Evolutionary conservation across 495 filamentous ascomycete species (phyloP).

Genomic region (Neurospora pannonica): DNA sequence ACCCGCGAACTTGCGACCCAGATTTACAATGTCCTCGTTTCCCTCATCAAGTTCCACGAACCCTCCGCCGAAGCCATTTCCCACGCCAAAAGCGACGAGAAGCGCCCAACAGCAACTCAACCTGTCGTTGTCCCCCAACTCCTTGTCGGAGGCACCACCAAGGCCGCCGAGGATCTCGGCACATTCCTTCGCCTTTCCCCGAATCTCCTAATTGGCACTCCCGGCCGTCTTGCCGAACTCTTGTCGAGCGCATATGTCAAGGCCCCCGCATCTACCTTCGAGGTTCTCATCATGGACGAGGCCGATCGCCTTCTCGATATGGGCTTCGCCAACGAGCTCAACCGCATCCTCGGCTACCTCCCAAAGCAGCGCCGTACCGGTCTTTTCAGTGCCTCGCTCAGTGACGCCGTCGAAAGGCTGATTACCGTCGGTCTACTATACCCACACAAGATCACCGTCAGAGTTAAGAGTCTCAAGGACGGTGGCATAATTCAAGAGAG

Average conservation of each 20-base stretch:
- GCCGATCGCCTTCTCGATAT: constrained; percentile 87
- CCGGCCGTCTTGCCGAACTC: constrained; percentile 79
- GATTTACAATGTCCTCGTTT: constrained; percentile 73
- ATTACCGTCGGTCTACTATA: constrained; percentile 89
- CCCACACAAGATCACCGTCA: constrained; percentile 86
- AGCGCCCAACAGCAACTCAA: constrained; percentile 37
- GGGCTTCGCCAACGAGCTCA: constrained; percentile 88
- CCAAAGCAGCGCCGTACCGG: constrained; percentile 93
- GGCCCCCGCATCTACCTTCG: constrained; percentile 77
- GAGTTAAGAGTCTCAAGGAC: constrained; percentile 55
- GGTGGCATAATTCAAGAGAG: constrained; percentile 71
- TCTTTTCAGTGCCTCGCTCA: constrained; percentile 86
- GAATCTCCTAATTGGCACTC: constrained; percentile 81
- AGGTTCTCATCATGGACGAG: constrained; percentile 86
- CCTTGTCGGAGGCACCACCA: constrained; percentile 72
- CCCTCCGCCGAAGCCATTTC: constrained; percentile 57
- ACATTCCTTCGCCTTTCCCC: constrained; percentile 69
- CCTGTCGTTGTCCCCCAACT: constrained; percentile 73
- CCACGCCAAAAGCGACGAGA: constrained; percentile 38
- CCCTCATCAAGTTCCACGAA: constrained; percentile 71
- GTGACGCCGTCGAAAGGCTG: constrained; percentile 82
- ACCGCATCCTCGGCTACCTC: constrained; percentile 70
- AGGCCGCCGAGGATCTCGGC: constrained; percentile 76
- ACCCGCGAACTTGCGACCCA: constrained; percentile 89
- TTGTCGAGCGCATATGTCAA: constrained; percentile 87